Evolutionary conservation across 2,329 filamentous ascomycete species (phyloP).

Genomic region (Plenodomus biglobosus): DNA sequence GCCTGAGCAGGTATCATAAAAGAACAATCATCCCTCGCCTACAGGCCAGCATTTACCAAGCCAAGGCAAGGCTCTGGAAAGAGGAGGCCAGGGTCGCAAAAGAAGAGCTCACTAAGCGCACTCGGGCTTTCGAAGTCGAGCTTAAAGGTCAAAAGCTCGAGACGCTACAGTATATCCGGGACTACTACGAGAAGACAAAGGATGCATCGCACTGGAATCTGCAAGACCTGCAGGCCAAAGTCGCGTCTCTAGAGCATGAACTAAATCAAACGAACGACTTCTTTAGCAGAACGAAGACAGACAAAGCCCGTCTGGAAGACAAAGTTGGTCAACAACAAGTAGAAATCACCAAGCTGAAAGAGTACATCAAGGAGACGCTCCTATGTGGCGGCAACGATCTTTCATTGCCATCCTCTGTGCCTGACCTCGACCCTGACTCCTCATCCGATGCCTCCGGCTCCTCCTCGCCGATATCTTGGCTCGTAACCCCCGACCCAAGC

Average conservation of each 20-base stretch:
- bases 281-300: conserved; percentile 1
- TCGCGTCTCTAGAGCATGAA: conserved; percentile 5
- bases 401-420: neutral
- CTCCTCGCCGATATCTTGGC: neutral
- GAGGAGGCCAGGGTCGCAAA: neutral
- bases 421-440: neutral
- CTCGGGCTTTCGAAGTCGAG: conserved; percentile 1
- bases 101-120: conserved; percentile 1
- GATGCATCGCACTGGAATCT: conserved; percentile 9
- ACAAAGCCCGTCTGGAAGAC: conserved; percentile 2
- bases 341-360: no score
- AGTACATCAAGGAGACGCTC: neutral
- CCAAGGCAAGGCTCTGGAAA: neutral
- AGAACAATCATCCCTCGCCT: neutral
- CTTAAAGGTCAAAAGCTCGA: conserved; percentile 3
- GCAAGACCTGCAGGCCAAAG: conserved; percentile 4
- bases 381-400: neutral
- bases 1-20: neutral
- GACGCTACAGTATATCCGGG: conserved; percentile 7
- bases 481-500: neutral
- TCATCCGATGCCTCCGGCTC: neutral
- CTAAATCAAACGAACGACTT: neutral
- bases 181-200: conserved; percentile 10
- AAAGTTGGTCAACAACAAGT: no score
- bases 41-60: neutral